Evolutionary conservation across 2,329 filamentous ascomycete genomes (phyloP), one percentile per base, ranked within the genome.

Genomic region (Kalaharituber pfeilii): DNA sequence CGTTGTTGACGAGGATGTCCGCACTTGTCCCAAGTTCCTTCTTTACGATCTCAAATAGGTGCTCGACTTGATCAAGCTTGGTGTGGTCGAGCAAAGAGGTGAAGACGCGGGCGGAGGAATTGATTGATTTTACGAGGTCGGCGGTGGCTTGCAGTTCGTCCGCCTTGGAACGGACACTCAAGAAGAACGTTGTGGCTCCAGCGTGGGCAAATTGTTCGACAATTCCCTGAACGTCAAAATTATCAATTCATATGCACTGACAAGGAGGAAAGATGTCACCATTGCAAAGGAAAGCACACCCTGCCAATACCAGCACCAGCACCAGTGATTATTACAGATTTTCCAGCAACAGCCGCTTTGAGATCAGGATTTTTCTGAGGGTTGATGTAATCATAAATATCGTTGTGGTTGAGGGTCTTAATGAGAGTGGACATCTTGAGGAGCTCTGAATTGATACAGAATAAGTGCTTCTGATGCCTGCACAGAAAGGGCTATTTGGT

Each of bases 1-100:
- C 70, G 59, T 72, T 74, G 56, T 69, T 70, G 50, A 73, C 60
- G 1, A 73, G 53, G 22, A 73, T 65, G 50, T 73, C 71, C 3
- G 53, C 42, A 22, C 42, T 47, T 13, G 42, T 25, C 20, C 42
- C 42, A 25, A 22, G 24, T 11, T 13, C 9, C 22, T 47, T 47
- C 20, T 47, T 47, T 11, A 47, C 9, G 13, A 22, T 47, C 15
- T 4, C 42, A 25, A 47, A 47, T 15, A 47, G 42, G n/a, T 13
- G n/a, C 20, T 47, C 9, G 20, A 20, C 8, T 13, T 47, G 15
- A 22, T 15, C 4, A 5, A 47, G 11, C 15, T 8, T 13, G n/a
- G n/a, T 47, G 42, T 18, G n/a, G 22, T 47, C 42, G 22, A 47
- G n/a, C 13, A 47, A 4, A 11, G 2, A 11, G n/a, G 42, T 47